Conservation (phyloP, 768 basidiomycete genomes). For the Pulveroboletus ravenelii region DNA sequence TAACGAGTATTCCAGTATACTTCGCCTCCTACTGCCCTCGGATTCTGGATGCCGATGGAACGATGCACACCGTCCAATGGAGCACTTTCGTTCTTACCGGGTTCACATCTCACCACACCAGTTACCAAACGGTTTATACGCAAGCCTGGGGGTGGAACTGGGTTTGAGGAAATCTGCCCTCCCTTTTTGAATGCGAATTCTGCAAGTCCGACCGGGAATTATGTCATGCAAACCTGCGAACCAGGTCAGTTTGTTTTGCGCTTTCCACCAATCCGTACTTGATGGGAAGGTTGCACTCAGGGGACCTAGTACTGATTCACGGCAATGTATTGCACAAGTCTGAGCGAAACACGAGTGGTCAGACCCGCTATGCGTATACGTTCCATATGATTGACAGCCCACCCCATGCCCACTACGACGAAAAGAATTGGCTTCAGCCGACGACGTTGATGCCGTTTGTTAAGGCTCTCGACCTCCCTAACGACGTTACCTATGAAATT, state of each 20-base stretch:
- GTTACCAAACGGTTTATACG: slow-evolving; percentile 86
- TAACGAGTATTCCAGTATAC: slow-evolving; percentile 62
- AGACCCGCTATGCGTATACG: slow-evolving; percentile 90
- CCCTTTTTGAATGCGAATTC: slow-evolving; percentile 17
- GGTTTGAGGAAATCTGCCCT: slow-evolving; percentile 62
- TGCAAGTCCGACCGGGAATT: slow-evolving; percentile 35
- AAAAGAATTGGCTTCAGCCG: slow-evolving; percentile 95
- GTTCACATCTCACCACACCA: slow-evolving; percentile 73
- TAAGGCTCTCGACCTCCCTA: slow-evolving; percentile 40
- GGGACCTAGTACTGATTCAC: slow-evolving; percentile 91
- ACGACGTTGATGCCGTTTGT: slow-evolving; percentile 80
- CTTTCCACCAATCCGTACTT: background rate
- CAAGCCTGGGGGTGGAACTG: slow-evolving; percentile 70
- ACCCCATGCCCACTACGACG: slow-evolving; percentile 69
- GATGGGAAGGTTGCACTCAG: slow-evolving; percentile 32
- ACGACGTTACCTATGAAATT: background rate
- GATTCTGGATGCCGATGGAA: slow-evolving; percentile 96
- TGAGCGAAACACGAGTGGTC: slow-evolving; percentile 73
- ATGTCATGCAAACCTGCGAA: slow-evolving; percentile 65
- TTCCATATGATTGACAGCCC: slow-evolving; percentile 90
- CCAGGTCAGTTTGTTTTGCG: slow-evolving; percentile 46
- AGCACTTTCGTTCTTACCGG: slow-evolving; percentile 84
- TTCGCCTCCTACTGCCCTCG: slow-evolving; percentile 84
- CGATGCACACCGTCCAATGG: slow-evolving; percentile 79
- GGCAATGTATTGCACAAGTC: slow-evolving; percentile 91